Base-by-base conservation (phyloP, 75 land plant genomes). In the Picea glauca region DNA sequence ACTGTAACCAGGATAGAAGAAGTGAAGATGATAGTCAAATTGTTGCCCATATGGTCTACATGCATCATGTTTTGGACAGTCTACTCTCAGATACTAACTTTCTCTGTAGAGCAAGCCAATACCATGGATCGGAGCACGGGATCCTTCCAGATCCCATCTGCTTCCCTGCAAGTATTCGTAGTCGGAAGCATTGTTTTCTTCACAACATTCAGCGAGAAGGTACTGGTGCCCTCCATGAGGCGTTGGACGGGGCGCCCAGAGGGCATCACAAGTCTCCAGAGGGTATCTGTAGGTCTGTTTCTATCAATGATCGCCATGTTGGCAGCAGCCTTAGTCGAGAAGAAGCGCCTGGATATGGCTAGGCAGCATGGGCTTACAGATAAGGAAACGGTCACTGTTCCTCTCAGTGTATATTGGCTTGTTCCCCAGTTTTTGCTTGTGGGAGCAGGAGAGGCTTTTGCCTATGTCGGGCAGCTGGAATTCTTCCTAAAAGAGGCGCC, bases 41-140 rank as follows among this genome's bases (percentile, higher is more conserved):
- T 92, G 66, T 33, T 92, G 12, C 96, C 94, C 8, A 85, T 94
- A 17, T 88, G 90, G 91, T 86, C 94, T 18, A 85, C 89, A 5
- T 84, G 88, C 78, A 88, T 92, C 70, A 86, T 92, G 84, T 90
- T 94, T 81, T 90, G 93, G 90, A 94, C 94, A 57, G 75, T 92
- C 74, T 93, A 94, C 88, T 93, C 96, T 18, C 98, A 94, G 76
- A 87, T 94, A 87, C 84, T 78, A 15, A 94, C 98, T 3, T 89
- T 94, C 86, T 88, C 93, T 17, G 86, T 94, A 40, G 95, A 89
- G 81, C 93, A 94, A 88, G 96, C 96, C 43, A 85, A 91, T 7
- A 81, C 80, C 81, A 93, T 91, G 92, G 79, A 94, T 84, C 74
- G 87, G 13, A 82, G 84, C 62, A 15, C 79, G 15, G 92, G 91